Base-by-base conservation (phyloP, 2,329 filamentous ascomycete genomes). In the Zelopaecilomyces penicillatus region DNA sequence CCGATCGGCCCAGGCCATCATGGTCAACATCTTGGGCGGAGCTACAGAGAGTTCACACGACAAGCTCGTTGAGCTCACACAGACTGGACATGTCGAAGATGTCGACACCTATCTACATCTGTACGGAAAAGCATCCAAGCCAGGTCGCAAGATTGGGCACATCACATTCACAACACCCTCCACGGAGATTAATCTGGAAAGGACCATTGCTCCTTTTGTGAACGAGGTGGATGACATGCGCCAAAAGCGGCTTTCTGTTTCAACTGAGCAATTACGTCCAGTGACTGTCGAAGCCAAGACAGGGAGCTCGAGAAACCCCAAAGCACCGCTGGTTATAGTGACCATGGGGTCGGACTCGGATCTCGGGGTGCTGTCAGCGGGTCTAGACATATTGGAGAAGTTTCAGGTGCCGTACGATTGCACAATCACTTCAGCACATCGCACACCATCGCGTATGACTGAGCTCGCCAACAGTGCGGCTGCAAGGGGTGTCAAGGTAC, bases 121-220 rank as follows among this genome's bases (percentile, higher is more conserved):
- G 39, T 98, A 98, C 67, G 90, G 90, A 57, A 97, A 97, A 67
- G 80, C 78, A 39, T 85, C 89, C 28, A 87, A 89, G 55, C 87
- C 87, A 4, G 85, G 87, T 31, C 83, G 93, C 38, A 98, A 97
- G 66, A 97, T 97, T 69, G 91, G 91, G 8, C 93, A 98, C 63
- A 80, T 98, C 54, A 97, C 90, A 1, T 68, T 95, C 33, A 85
- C 86, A 2, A 82, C 81, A 1, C 71, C 76, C 9, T 80, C 78
- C 0, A 80, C 90, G 59, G 68, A 76, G 33, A 74, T 82, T 55
- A 80, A 84, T n/a, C 65, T 80, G 11, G 71, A 75, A 47, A 52
- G 62, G 59, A 70, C 74, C 11, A 75, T 82, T 10, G 78, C 84
- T 33, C 78, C 84, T 42, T 74, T 96, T 26, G 78, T 95, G 47